A percentile compares a stretch with the other conserved stretches of the same genome.
phyloP scores from a whole-genome alignment of 371 early-diverging fungal genomes.

The Choanephora cucurbitarum region DNA sequence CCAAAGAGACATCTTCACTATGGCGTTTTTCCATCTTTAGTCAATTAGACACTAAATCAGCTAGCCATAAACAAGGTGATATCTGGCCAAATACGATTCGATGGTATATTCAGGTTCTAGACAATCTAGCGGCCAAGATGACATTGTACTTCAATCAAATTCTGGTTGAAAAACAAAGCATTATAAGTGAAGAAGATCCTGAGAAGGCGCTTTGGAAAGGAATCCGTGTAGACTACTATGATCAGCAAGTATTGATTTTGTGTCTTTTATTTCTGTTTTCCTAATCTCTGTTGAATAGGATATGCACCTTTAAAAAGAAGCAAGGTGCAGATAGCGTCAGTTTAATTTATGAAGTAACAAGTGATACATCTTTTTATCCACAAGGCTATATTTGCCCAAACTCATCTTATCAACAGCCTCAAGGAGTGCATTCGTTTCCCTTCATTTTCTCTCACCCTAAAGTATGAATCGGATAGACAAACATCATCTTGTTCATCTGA shows the following conservation, averaged over 20 bases:
- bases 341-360: constrained; percentile 58
- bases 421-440: constrained; percentile 68
- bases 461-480: constrained; percentile 27
- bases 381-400: constrained; percentile 56
- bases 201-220: constrained; percentile 60
- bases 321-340: constrained; percentile 57
- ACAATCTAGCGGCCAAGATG: constrained; percentile 61
- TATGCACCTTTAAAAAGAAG: constrained; percentile 54
- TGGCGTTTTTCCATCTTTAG: constrained; percentile 37
- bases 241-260: constrained; percentile 51
- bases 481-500: neutral
- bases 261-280: neutral
- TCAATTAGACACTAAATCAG: constrained; percentile 23
- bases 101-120: constrained; percentile 59
- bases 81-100: constrained; percentile 55
- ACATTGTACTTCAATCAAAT: constrained; percentile 63
- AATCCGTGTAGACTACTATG: constrained; percentile 56
- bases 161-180: constrained; percentile 55
- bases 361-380: constrained; percentile 50
- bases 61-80: constrained; percentile 34
- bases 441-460: constrained; percentile 68
- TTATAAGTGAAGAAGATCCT: constrained; percentile 54
- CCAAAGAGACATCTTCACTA: constrained; percentile 35
- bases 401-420: constrained; percentile 59
- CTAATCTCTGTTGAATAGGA: constrained; percentile 8